These are phyloP conservation scores for Puccinia coronata DNA, from an alignment of 1,284 basidiomycete genomes.

Conservation along the genomic window DNA sequence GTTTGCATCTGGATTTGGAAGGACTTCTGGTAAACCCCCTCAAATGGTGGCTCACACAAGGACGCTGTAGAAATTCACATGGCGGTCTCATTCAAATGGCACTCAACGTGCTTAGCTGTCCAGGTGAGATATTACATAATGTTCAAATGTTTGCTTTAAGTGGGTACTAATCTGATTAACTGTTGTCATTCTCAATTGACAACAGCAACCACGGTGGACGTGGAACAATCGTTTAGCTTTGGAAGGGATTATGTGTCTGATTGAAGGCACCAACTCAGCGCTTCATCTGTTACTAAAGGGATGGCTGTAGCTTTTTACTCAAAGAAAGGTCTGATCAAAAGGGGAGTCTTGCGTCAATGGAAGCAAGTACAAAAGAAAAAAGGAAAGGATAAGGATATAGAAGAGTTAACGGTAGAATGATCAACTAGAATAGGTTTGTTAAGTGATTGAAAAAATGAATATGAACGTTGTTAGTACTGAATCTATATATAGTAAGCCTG, in stretches of 20 bases:
- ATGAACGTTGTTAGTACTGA: background rate
- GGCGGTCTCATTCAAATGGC: constrained; percentile 2
- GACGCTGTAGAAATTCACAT: background rate
- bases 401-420: background rate
- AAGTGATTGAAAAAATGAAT: background rate
- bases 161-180: background rate
- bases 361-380: background rate
- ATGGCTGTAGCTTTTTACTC: constrained; percentile 10
- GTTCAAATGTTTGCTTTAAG: too few species aligned
- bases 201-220: constrained; percentile 3
- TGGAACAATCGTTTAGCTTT: background rate
- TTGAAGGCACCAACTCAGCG: too few species aligned
- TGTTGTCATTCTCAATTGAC: background rate
- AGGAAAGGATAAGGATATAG: background rate
- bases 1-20: background rate
- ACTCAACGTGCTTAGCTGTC: background rate
- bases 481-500: background rate
- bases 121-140: background rate
- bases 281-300: too few species aligned
- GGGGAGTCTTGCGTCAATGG: background rate
- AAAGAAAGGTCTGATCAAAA: constrained; percentile 1
- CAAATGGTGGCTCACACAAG: background rate
- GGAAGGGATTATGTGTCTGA: too few species aligned
- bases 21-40: background rate
- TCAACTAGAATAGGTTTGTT: background rate